Conservation (phyloP, 345 rosid genomes). For the Brassica rapa region DNA sequence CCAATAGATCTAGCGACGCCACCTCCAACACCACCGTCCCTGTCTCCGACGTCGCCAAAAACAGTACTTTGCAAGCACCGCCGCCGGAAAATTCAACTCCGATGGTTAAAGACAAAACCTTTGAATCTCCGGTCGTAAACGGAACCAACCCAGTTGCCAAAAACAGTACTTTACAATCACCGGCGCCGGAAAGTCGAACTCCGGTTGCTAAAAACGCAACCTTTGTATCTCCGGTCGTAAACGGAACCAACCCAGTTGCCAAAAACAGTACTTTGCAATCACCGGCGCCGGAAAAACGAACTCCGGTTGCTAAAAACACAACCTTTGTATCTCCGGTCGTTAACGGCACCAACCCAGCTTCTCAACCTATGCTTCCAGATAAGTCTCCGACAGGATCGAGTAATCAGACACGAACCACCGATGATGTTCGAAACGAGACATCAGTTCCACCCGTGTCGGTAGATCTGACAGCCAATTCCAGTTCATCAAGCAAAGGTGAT, state of each 20-base stretch:
- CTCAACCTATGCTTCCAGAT: slow-evolving; percentile 25
- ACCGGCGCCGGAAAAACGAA: slow-evolving; percentile 26
- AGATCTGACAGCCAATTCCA: slow-evolving; percentile 37
- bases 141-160: slow-evolving; percentile 12
- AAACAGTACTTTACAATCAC: slow-evolving; percentile 21
- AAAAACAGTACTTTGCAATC: slow-evolving; percentile 17
- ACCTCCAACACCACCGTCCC: slow-evolving; percentile 26
- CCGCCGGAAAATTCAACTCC: slow-evolving; percentile 33
- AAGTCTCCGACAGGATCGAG: slow-evolving; percentile 10
- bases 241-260: slow-evolving; percentile 31
- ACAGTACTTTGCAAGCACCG: slow-evolving; percentile 16
- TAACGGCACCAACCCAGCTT: slow-evolving; percentile 21
- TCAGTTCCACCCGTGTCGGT: slow-evolving; percentile 23
- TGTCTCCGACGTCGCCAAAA: background rate
- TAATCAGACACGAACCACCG: slow-evolving; percentile 25
- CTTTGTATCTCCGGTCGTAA: slow-evolving; percentile 28
- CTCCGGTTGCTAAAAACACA: slow-evolving; percentile 39
- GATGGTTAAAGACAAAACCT: slow-evolving; percentile 34
- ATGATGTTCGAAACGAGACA: slow-evolving; percentile 19
- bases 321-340: slow-evolving; percentile 26
- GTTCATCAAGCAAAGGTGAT: slow-evolving; percentile 32
- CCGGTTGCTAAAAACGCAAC: slow-evolving; percentile 38
- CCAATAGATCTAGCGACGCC: slow-evolving; percentile 26
- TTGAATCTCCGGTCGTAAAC: slow-evolving; percentile 30
- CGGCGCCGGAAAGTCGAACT: slow-evolving; percentile 30